phyloP scores from a whole-genome alignment of 2,329 filamentous ascomycete species.

The Trichoderma harzianum region DNA sequence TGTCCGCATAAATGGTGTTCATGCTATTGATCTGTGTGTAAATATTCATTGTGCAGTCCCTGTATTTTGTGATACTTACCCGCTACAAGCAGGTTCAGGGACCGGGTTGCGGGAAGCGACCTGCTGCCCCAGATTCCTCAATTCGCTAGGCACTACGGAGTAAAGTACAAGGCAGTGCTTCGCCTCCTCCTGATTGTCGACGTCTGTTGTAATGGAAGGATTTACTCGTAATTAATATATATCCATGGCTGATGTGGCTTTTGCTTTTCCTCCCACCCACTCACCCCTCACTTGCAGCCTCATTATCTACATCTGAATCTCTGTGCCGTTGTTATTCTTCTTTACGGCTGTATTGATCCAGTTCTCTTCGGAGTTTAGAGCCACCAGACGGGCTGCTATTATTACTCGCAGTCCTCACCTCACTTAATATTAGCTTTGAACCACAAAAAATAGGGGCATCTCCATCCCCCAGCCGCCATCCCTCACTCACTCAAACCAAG shows the following conservation, averaged over 20 bases:
- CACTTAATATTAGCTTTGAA: not conserved
- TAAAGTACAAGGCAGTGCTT: not conserved
- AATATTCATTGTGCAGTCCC: not conserved
- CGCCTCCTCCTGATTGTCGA: conserved; percentile 17
- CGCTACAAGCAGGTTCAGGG: not conserved
- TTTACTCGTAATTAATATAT: not conserved
- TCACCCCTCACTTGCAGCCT: not conserved
- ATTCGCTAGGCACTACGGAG: not conserved
- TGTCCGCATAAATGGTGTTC: not conserved
- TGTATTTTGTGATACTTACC: not conserved
- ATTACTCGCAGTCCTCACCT: not conserved
- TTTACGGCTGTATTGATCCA: not conserved
- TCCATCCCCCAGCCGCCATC: not conserved
- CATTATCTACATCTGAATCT: not conserved
- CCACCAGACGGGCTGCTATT: not conserved
- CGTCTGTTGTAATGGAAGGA: not conserved
- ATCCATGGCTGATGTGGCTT: not conserved
- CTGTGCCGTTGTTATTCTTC: not conserved
- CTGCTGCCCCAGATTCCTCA: not conserved
- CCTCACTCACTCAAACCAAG: not conserved
- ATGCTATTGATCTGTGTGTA: not conserved
- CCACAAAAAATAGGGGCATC: not conserved
- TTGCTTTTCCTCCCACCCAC: not conserved
- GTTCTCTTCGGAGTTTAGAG: not conserved
- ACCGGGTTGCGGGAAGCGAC: not conserved